These are phyloP conservation scores for Erodium moschatum DNA, from an alignment of 441 rosid genomes.

Conservation along the genomic window DNA sequence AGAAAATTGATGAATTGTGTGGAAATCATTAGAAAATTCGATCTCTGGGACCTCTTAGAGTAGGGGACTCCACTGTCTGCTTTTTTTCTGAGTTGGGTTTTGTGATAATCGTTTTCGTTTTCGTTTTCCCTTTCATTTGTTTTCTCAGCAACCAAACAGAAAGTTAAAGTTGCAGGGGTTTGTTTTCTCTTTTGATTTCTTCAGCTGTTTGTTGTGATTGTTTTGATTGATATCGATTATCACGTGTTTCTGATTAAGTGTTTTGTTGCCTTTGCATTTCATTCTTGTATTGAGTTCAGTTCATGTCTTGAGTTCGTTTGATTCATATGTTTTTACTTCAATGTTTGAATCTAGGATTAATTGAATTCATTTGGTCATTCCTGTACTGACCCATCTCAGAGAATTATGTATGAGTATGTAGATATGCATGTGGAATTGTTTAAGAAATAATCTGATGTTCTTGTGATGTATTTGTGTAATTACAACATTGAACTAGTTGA, in stretches of 20 bases:
- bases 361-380: not conserved
- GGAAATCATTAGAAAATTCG: not conserved
- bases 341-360: not conserved
- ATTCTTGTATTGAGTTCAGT: not conserved
- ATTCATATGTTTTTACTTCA: not conserved
- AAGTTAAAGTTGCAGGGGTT: not conserved
- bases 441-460: too few relatives aligned
- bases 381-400: not conserved
- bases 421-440: too few relatives aligned
- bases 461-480: not conserved
- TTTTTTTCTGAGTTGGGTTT: not conserved
- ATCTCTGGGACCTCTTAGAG: not conserved
- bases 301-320: not conserved
- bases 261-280: not conserved
- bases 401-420: not conserved
- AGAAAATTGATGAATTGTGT: constrained; percentile 1
- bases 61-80: not conserved
- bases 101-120: not conserved
- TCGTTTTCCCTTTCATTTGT: not conserved
- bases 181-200: not conserved
- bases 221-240: not conserved
- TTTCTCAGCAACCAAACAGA: constrained; percentile 5
- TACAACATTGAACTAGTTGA: not conserved
- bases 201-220: not conserved
- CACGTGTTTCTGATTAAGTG: not conserved